Conservation (phyloP, 805 yeast species). For the Saturnispora gosingensis region DNA sequence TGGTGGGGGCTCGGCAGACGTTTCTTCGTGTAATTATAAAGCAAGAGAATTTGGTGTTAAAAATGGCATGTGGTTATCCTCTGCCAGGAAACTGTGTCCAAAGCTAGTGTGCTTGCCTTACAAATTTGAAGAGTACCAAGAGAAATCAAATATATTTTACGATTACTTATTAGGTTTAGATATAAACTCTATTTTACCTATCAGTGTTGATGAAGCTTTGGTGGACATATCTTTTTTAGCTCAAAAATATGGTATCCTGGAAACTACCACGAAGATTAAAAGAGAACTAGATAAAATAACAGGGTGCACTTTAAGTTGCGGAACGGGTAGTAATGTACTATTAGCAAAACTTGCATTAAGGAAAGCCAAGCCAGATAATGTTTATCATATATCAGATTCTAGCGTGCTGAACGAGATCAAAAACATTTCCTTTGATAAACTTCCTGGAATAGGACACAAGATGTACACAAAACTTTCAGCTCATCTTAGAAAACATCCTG, state of each 20-base stretch:
- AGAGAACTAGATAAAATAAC: conserved; percentile 35
- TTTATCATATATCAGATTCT: conserved; percentile 27
- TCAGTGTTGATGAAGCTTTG: conserved; percentile 89
- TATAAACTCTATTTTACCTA: conserved; percentile 56
- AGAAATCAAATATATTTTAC: conserved; percentile 56
- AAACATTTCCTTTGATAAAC: conserved; percentile 28
- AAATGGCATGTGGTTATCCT: conserved; percentile 85
- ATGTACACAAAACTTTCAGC: conserved; percentile 37
- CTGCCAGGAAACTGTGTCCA: conserved; percentile 57
- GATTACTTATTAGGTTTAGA: conserved; percentile 39
- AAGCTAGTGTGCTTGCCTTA: conserved; percentile 54
- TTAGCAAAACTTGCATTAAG: conserved; percentile 67
- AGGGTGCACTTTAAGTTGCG: conserved; percentile 67
- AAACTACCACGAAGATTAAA: conserved; percentile 31
- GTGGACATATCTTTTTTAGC: conserved; percentile 42
- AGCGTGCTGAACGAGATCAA: conserved; percentile 28
- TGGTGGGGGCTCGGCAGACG: conserved; percentile 57
- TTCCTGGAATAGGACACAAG: conserved; percentile 60
- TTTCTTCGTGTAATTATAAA: conserved; percentile 86
- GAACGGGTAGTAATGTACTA: conserved; percentile 64
- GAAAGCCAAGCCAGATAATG: conserved; percentile 76
- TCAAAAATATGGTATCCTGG: conserved; percentile 13
- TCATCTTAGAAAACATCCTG: conserved; percentile 11
- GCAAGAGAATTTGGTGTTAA: conserved; percentile 71
- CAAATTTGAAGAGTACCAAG: conserved; percentile 66